Evolutionary conservation across 2,329 filamentous ascomycete genomes (phyloP), one percentile per base, ranked within the genome.

Genomic region (Ophiosphaerella korrae): DNA sequence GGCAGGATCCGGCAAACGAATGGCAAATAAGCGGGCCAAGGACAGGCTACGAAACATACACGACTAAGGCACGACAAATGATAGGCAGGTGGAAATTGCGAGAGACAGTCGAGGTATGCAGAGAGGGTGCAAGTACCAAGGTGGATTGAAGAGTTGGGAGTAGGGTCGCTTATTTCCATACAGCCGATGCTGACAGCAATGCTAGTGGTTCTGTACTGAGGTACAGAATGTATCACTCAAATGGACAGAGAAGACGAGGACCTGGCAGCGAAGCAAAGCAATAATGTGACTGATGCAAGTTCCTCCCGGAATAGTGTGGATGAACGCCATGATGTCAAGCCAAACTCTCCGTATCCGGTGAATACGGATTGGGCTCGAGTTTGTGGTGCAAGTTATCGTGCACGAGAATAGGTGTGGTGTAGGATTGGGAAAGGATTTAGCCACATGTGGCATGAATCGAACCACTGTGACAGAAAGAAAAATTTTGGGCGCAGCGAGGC

Each of bases 401-500:
- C 54, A 48, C 32, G 41, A 45, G 37, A 26, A 51, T 33, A 46
- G 35, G 48, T 29, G 47, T 45, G 40, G 26, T 45, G 45, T 40
- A 62, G 52, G 44, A 58, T 60, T 46, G 54, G 59, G 55, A 55
- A 58, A 55, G 23, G 14, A 33, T 31, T 43, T 64, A 66, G 48
- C 58, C 52, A 52, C 18, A 54, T 58, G 53, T 36, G 58, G 60
- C 31, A 12, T 29, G 24, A 43, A 55, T 63, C 55, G 60, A 55
- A 60, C 45, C 53, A 60, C 61, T 57, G 51, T 54, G 53, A 52
- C 39, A 52, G 45, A 55, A 52, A 41, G 53, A 51, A 57, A 64
- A 45, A 54, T 37, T 53, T 58, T 53, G 58, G 43, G 52, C 58
- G 62, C 59, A 60, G 53, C 48, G 37, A 42, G 34, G 36, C 49